Conservation (phyloP, 1,284 basidiomycete genomes). For the Cutaneotrichosporon cyanovorans region DNA sequence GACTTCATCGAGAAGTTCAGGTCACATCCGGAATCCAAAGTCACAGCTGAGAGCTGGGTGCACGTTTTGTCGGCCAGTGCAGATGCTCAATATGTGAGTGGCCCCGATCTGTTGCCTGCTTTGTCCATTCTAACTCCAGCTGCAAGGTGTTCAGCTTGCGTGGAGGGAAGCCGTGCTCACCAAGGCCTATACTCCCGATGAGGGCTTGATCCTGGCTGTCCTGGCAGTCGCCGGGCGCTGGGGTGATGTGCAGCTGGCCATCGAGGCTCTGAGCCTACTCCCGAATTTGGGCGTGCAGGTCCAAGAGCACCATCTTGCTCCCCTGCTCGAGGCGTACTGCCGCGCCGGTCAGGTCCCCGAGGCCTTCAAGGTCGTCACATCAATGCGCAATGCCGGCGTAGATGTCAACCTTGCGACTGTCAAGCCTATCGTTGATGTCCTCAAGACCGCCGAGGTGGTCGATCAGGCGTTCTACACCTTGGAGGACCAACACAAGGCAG, state of each 20-base stretch:
- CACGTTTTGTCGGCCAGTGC: constrained; percentile 33
- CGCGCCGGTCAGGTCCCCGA: constrained; percentile 35
- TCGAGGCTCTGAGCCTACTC: constrained; percentile 56
- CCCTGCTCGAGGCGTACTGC: constrained; percentile 42
- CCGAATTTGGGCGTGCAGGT: constrained; percentile 50
- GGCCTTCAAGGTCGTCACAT: constrained; percentile 31
- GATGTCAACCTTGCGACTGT: constrained; percentile 27
- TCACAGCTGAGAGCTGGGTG: constrained; percentile 23
- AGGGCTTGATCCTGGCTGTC: constrained; percentile 62
- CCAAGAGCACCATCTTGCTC: constrained; percentile 51
- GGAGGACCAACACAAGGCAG: constrained; percentile 55
- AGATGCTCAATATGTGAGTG: constrained; percentile 35
- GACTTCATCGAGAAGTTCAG: constrained; percentile 23
- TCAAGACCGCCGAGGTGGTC: constrained; percentile 53
- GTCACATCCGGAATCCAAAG: neutral
- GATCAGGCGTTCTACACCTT: constrained; percentile 61
- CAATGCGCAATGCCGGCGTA: constrained; percentile 30
- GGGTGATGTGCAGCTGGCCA: constrained; percentile 61
- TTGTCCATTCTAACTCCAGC: constrained; percentile 47
- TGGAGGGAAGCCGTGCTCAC: constrained; percentile 59
- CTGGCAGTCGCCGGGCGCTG: constrained; percentile 64
- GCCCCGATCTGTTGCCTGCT: neutral
- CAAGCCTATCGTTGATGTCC: constrained; percentile 49
- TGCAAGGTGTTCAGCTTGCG: constrained; percentile 56
- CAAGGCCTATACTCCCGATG: constrained; percentile 57